These are phyloP conservation scores for Nelumbo lutea DNA, from an alignment of 164 flowering plant genomes.

Conservation along the genomic window DNA sequence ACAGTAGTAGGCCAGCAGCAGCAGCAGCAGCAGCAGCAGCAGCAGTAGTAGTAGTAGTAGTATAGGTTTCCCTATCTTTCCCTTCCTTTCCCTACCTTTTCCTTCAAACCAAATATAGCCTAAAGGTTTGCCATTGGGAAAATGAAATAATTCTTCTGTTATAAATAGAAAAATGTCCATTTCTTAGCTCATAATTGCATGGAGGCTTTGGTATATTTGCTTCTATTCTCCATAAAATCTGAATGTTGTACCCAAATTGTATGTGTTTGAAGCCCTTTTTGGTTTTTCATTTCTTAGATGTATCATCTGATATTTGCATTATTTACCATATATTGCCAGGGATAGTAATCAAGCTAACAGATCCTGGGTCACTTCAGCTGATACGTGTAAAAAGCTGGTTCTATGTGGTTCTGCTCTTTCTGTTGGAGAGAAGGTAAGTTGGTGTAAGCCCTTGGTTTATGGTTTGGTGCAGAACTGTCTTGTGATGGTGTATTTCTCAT, in stretches of 20 bases:
- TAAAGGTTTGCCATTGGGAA: no score
- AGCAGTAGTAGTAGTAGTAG: no score
- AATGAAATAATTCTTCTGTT: no score
- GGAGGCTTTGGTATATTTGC: not conserved
- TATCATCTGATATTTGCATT: not conserved
- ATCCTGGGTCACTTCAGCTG: conserved; percentile 25
- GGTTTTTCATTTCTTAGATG: not conserved
- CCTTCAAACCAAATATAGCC: no score
- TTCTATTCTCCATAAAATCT: not conserved
- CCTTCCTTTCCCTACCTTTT: no score
- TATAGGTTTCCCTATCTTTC: no score
- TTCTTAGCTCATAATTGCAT: not conserved
- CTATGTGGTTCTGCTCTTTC: conserved; percentile 84
- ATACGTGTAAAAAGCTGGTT: conserved; percentile 40
- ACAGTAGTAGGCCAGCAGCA: no score
- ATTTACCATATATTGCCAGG: conserved; percentile 6
- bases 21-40: no score
- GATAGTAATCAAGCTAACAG: conserved; percentile 21
- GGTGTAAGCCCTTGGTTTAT: not conserved
- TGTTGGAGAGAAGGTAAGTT: conserved; percentile 62
- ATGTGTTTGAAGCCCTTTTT: no score
- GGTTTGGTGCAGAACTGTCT: not conserved
- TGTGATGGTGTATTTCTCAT: no score
- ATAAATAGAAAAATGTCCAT: no score
- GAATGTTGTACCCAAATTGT: no score